Evolutionary conservation across 73 alveolate species (phyloP), one percentile per base, ranked within the genome.

Genomic region (Paramecium sonneborni): DNA sequence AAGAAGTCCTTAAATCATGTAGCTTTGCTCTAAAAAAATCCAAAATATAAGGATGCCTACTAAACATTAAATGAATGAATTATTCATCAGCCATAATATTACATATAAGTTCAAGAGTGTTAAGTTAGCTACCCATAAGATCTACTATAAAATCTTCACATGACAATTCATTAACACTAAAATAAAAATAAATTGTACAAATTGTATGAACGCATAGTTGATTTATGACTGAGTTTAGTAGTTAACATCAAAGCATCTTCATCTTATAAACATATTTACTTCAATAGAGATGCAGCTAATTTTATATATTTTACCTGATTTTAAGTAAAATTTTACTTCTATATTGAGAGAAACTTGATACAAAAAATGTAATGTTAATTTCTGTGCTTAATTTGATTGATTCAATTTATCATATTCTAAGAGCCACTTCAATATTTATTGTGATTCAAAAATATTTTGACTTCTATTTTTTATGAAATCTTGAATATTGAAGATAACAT

Each of bases 391-490:
- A 9, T 26, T 62, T 62, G 84, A 62, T 30, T 62, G 18, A 26
- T 26, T 32, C 84, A 62, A 62, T 30, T 62, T 62, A 2, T 62
- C 84, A 62, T 62, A 62, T 62, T 62, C 84, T 62, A 62, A 62
- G 3, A 62, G 39, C 84, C 84, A 62, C 24, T 62, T 62, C 30
- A 32, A 26, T 5, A 62, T 26, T 26, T 62, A 62, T 30, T 26
- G 26, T 12, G 48, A 62, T 32, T 62, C 84, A 21, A 11, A 32
- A 1, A 62, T 30, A n/a, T 62, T 11, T 24, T 62, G 12, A 14
- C 84, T 62, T 62, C 84, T 21, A 62, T 62, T 62, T 24, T 62
- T 46, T 11, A 62, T 62, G 26, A 62, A 62, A 23, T 62, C 84
- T 62, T 12, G 20, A 12, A 62, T 43, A 62, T 62, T 62, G 10